Conservation (phyloP, 108 stramenopile species). For the Mediolabrus comicus region DNA sequence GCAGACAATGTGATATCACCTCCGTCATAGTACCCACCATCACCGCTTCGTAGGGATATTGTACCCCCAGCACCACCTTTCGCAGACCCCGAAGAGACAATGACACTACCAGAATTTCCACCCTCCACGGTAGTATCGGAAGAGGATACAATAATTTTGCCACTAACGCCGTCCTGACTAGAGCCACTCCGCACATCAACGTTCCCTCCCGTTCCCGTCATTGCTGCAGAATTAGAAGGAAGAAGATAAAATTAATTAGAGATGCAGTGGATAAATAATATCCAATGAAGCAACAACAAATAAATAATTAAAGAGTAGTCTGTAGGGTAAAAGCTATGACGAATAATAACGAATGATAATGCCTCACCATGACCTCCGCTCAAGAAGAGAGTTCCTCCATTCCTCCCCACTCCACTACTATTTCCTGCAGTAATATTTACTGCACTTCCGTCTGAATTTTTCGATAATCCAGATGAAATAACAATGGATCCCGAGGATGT, state of each 20-base stretch:
- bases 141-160: conserved; percentile 7
- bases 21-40: conserved; percentile 40
- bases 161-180: conserved; percentile 24
- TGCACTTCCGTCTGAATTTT: neutral
- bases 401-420: conserved; percentile 30
- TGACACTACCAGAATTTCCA: conserved; percentile 40
- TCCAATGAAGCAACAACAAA: neutral
- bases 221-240: conserved; percentile 5
- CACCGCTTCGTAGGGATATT: conserved; percentile 31
- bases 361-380: conserved; percentile 31
- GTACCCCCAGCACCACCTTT: conserved; percentile 44
- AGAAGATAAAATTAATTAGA: neutral
- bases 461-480: neutral
- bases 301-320: no score
- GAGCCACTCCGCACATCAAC: conserved; percentile 13
- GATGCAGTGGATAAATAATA: no score
- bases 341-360: neutral
- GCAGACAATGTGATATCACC: conserved; percentile 39
- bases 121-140: conserved; percentile 7
- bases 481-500: conserved; percentile 6
- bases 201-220: conserved; percentile 33
- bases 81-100: conserved; percentile 45
- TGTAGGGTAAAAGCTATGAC: neutral
- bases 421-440: conserved; percentile 11
- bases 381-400: conserved; percentile 15